Evolutionary conservation across 192 early-diverging fungal species (phyloP), one percentile per base, ranked within the genome.

Genomic region (Blastocladiella britannica): DNA sequence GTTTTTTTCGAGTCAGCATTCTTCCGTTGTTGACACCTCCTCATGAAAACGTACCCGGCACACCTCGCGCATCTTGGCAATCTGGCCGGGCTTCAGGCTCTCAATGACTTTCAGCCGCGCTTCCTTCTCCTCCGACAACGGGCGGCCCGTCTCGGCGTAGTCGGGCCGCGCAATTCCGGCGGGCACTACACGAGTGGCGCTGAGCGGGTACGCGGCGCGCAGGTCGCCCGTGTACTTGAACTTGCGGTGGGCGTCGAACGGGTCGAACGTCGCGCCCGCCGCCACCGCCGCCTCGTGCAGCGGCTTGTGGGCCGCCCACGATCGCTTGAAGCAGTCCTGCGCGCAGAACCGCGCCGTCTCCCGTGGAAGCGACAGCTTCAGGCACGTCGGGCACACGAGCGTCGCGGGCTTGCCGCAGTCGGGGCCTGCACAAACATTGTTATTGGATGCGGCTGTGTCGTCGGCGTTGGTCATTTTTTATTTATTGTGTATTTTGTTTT

Each of bases 381-480:
- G 54, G 62, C 87, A 89, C 4, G 76, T 86, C n/a, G 87, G 87
- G 64, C 87, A 89, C 55, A 86, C 83, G 52, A 86, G 66, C 25
- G 70, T 64, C 0, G 87, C 85, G 6, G 72, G 62, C 60, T 88
- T 81, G 52, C 56, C 68, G 65, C 85, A 88, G 31, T 72, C 78
- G 7, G 37, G 15, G 7, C 37, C 37, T n/a, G n/a, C n/a, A n/a
- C n/a, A n/a, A n/a, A n/a, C n/a, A n/a, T n/a, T n/a, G n/a, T n/a
- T n/a, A n/a, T n/a, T n/a, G n/a, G n/a, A n/a, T n/a, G n/a, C n/a
- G n/a, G n/a, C n/a, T n/a, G n/a, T n/a, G n/a, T n/a, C n/a, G n/a
- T n/a, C n/a, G n/a, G n/a, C n/a, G n/a, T n/a, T n/a, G n/a, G n/a
- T n/a, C n/a, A n/a, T n/a, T n/a, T n/a, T n/a, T n/a, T n/a, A n/a